Evolutionary conservation across 306 rosid genomes (phyloP).

Genomic region (Sophora flavescens): DNA sequence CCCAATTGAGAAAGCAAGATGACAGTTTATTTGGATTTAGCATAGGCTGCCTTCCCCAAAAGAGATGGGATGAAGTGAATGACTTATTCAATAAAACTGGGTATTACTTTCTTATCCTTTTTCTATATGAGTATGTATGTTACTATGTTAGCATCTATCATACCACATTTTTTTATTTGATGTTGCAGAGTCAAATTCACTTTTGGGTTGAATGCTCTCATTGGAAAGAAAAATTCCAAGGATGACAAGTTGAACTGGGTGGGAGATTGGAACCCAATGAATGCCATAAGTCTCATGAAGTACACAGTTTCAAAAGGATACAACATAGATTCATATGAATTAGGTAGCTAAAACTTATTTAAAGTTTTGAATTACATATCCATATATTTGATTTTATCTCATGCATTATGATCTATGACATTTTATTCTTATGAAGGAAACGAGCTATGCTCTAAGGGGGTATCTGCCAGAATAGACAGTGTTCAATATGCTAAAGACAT

Average conservation of each 20-base stretch:
- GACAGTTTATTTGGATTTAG: slow-evolving; percentile 65
- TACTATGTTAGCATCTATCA: not conserved
- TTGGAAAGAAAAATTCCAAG: slow-evolving; percentile 51
- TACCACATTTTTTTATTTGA: not conserved
- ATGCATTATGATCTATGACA: not conserved
- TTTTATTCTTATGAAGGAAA: slow-evolving; percentile 57
- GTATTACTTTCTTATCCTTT: slow-evolving; percentile 31
- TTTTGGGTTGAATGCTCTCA: slow-evolving; percentile 67
- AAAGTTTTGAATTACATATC: not conserved
- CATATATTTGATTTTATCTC: not conserved
- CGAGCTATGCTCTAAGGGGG: slow-evolving; percentile 61
- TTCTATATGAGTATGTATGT: not conserved
- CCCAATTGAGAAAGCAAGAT: slow-evolving; percentile 19
- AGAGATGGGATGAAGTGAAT: slow-evolving; percentile 65
- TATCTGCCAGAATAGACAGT: slow-evolving; percentile 56
- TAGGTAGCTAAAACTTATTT: slow-evolving; percentile 45
- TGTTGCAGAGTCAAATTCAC: slow-evolving; percentile 57
- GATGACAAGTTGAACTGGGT: slow-evolving; percentile 45
- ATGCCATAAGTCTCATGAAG: slow-evolving; percentile 61
- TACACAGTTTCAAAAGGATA: slow-evolving; percentile 68
- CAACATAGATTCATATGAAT: slow-evolving; percentile 69
- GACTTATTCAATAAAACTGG: slow-evolving; percentile 49
- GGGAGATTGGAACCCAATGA: slow-evolving; percentile 63
- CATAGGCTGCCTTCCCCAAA: slow-evolving; percentile 53
- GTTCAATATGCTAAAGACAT: slow-evolving; percentile 68